Percentiles rank a stretch among this genome's conserved stretches.
Conservation (phyloP, 306 rosid genomes). For the Arachis stenosperma region DNA sequence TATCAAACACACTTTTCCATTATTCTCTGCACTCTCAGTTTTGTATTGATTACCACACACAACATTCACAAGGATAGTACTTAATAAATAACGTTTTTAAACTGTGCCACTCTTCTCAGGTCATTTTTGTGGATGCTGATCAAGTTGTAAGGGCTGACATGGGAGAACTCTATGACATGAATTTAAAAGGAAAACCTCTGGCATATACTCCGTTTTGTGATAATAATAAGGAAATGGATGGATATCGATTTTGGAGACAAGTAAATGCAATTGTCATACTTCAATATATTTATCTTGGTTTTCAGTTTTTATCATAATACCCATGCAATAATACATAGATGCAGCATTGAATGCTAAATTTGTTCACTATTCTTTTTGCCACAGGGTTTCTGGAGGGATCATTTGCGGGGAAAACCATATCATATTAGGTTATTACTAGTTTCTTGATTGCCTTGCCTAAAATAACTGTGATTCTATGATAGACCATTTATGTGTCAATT, state of each 20-base stretch:
- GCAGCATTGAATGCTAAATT: conserved; percentile 28
- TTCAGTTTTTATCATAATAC: conserved; percentile 13
- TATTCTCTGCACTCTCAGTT: conserved; percentile 38
- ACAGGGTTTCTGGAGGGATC: conserved; percentile 99
- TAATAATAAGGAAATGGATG: conserved; percentile 98
- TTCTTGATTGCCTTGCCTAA: conserved; percentile 27
- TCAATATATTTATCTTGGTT: conserved; percentile 26
- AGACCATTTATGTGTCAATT: conserved; percentile 8
- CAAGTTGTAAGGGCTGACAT: conserved; percentile 93
- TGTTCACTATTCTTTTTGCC: conserved; percentile 38
- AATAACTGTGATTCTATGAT: conserved; percentile 25
- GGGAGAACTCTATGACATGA: conserved; percentile 99
- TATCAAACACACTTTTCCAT: conserved; percentile 11
- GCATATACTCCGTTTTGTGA: conserved; percentile 99
- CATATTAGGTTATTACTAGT: conserved; percentile 75
- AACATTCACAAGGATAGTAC: conserved; percentile 9
- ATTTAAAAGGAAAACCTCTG: conserved; percentile 88
- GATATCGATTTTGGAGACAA: conserved; percentile 99
- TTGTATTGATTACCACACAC: neutral
- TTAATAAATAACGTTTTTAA: conserved; percentile 24
- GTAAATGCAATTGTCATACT: conserved; percentile 51
- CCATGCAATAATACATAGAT: conserved; percentile 6
- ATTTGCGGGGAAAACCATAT: conserved; percentile 87
- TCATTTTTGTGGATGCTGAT: conserved; percentile 98
- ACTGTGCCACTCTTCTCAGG: conserved; percentile 63